Conservation (phyloP, 2,329 filamentous ascomycete genomes). For the Claviceps digitariae region DNA sequence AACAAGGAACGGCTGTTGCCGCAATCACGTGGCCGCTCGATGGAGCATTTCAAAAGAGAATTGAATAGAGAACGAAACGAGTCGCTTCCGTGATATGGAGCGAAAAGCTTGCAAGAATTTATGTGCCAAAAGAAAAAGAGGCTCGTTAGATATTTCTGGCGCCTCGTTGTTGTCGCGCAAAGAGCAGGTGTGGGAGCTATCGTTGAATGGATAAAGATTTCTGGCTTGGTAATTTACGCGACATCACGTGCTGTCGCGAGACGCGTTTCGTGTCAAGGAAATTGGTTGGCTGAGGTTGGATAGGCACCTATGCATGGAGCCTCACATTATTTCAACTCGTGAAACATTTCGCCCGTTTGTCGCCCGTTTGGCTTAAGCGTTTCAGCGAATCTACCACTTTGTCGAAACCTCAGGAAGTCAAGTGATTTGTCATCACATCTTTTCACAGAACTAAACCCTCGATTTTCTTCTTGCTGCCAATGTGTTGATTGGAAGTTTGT, state of each 20-base stretch:
- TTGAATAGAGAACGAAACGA: not conserved
- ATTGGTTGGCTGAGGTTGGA: not conserved
- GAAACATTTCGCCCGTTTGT: not conserved
- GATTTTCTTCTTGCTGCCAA: not conserved
- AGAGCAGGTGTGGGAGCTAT: not conserved
- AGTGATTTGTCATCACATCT: not conserved
- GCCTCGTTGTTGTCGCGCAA: not conserved
- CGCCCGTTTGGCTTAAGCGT: not conserved
- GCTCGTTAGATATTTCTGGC: no score
- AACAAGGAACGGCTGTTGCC: slow-evolving; percentile 9
- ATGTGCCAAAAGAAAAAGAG: no score
- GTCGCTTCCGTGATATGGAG: not conserved
- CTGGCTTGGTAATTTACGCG: slow-evolving; percentile 19
- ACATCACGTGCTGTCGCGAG: slow-evolving; percentile 21
- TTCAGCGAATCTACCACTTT: not conserved
- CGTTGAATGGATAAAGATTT: not conserved
- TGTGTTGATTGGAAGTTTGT: not conserved
- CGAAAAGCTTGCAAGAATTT: not conserved
- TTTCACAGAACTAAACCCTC: not conserved
- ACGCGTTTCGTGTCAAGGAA: slow-evolving; percentile 14
- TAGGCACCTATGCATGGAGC: not conserved
- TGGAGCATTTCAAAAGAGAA: not conserved
- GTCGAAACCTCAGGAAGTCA: not conserved
- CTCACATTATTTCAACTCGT: not conserved
- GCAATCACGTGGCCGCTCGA: not conserved